phyloP scores from a whole-genome alignment of 345 rosid species.

The Salix dunnii region DNA sequence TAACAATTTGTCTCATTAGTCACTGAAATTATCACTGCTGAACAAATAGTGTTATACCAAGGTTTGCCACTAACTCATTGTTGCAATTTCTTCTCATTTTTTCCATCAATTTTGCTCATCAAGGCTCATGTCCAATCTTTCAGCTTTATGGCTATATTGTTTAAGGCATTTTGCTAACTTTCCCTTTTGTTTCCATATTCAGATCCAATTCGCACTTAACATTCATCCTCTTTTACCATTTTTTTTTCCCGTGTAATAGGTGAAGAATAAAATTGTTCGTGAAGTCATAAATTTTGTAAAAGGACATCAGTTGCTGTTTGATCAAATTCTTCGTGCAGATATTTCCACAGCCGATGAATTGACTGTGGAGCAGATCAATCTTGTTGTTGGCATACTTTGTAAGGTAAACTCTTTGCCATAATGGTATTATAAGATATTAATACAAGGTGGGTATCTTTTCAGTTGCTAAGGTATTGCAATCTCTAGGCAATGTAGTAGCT shows the following conservation, averaged over 20 bases:
- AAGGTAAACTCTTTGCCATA: constrained; percentile 43
- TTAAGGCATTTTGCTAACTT: too few relatives aligned
- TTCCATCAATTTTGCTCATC: too few relatives aligned
- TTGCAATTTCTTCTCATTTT: too few relatives aligned
- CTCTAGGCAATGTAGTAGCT: background rate
- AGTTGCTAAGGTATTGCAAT: background rate
- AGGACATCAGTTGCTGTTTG: constrained; percentile 72
- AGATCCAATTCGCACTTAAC: too few relatives aligned
- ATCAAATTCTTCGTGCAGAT: constrained; percentile 79
- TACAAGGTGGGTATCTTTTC: background rate
- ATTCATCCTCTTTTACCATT: background rate
- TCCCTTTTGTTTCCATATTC: background rate
- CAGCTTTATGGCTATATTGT: too few relatives aligned
- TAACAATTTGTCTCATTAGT: too few relatives aligned
- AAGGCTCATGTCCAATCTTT: too few relatives aligned
- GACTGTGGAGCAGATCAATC: constrained; percentile 82
- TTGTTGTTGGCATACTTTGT: constrained; percentile 84
- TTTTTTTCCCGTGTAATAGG: constrained; percentile 42
- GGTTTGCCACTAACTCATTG: too few relatives aligned
- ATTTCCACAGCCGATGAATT: constrained; percentile 61
- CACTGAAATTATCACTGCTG: too few relatives aligned
- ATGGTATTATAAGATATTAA: background rate
- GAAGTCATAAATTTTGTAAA: constrained; percentile 77
- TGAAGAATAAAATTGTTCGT: constrained; percentile 81
- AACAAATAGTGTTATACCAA: too few relatives aligned